Conservation (phyloP, 352 stramenopile genomes). For the Globisporangium recalcitrans region DNA sequence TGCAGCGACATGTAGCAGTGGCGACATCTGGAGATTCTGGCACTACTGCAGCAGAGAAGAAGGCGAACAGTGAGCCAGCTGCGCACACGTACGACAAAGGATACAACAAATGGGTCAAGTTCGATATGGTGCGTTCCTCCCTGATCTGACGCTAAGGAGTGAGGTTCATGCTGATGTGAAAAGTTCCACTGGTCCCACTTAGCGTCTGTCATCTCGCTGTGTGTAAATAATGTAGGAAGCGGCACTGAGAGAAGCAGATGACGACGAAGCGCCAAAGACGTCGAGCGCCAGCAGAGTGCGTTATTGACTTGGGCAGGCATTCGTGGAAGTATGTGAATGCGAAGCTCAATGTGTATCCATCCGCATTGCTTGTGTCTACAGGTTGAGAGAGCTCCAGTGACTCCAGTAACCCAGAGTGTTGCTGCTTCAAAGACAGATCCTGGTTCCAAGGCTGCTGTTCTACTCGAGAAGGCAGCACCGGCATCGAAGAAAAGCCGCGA, state of each 20-base stretch:
- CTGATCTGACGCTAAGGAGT: background rate
- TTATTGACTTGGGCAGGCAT: background rate
- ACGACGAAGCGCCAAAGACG: constrained; percentile 14
- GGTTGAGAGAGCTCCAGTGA: background rate
- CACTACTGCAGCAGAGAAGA: constrained; percentile 7
- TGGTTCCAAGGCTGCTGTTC: background rate
- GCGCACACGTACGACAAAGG: constrained; percentile 87
- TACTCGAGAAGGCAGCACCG: background rate
- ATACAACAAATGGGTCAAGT: constrained; percentile 88
- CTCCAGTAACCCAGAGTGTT: background rate
- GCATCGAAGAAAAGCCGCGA: constrained; percentile 35
- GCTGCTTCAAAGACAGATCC: background rate
- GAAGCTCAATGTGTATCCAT: background rate
- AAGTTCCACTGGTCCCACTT: background rate
- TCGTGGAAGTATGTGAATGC: background rate
- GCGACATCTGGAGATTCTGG: background rate
- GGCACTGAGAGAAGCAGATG: constrained; percentile 36
- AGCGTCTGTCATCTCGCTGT: background rate
- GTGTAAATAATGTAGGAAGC: constrained; percentile 28
- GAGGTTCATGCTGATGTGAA: background rate
- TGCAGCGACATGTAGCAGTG: constrained; percentile 10
- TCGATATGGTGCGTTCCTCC: constrained; percentile 65
- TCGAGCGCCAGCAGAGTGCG: background rate
- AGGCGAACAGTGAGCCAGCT: constrained; percentile 30
- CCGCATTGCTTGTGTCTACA: background rate